Percentiles rank a stretch among this genome's conserved stretches.
phyloP scores from a whole-genome alignment of 805 yeast genomes.

The Suhomyces tanzawaensis region DNA sequence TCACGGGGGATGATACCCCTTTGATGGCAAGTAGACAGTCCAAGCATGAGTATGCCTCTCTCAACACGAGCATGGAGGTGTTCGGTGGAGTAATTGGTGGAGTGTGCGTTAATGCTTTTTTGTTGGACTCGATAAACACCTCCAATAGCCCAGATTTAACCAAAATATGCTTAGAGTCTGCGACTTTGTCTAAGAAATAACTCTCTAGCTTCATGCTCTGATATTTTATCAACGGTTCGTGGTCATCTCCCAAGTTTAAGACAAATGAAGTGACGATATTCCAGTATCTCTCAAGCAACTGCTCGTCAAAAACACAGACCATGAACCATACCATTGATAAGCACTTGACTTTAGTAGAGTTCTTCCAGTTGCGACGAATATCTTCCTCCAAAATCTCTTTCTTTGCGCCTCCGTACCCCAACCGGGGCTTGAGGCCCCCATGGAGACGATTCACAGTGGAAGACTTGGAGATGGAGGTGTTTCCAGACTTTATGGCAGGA shows the following conservation, averaged over 20 bases:
- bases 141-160: constrained; percentile 25
- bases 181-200: constrained; percentile 7
- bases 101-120: constrained; percentile 24
- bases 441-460: constrained; percentile 1
- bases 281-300: constrained; percentile 15
- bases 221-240: constrained; percentile 25
- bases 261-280: constrained; percentile 29
- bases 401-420: constrained; percentile 21
- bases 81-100: constrained; percentile 27
- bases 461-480: not conserved
- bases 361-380: constrained; percentile 26
- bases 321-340: constrained; percentile 27
- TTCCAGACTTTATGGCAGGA: not conserved
- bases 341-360: constrained; percentile 18
- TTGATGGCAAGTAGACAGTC: constrained; percentile 12
- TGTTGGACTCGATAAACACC: constrained; percentile 24
- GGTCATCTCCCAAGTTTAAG: constrained; percentile 35
- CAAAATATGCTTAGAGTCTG: constrained; percentile 10
- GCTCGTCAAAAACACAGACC: not conserved
- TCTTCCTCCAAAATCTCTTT: constrained; percentile 21
- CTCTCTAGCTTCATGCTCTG: constrained; percentile 23
- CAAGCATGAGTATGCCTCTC: constrained; percentile 22
- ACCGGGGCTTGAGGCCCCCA: constrained; percentile 18
- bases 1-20: not conserved
- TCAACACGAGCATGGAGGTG: constrained; percentile 19